Base-by-base conservation (phyloP, 306 rosid genomes). In the Amphicarpaea edgeworthii region DNA sequence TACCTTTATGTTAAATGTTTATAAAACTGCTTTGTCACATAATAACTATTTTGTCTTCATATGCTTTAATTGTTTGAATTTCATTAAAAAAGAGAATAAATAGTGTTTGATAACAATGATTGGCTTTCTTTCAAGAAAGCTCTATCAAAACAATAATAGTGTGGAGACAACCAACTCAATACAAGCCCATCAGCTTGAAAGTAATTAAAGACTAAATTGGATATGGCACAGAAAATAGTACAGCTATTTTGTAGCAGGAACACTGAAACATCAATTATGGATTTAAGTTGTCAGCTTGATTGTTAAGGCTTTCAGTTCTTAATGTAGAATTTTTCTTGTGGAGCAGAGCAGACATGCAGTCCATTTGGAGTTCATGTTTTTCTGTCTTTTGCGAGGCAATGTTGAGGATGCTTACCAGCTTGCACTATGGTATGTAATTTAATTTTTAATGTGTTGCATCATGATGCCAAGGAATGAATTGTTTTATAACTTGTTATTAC, bases 271-370 rank as follows among this genome's bases (percentile, higher is more conserved):
- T 16, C 70, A 23, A 47, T 76, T 38, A 28, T 38, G 26, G 38
- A n/a, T 41, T 64, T 30, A 54, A 30, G 61, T 61, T 43, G 19
- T 46, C 26, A n/a, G 61, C 32, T 73, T 64, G 61, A 47, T 84
- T 60, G 12, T 24, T 40, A 9, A 63, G 30, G 46, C 40, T 67
- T 72, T 77, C 63, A 12, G 55, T 72, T 81, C 58, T 53, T 62
- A 38, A 24, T 50, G 49, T 72, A 24, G 37, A 43, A 45, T 75
- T 85, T 87, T 83, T 19, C 67, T 77, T 79, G 53, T 68, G 76
- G 76, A 43, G 83, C 93, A 93, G 98, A 77, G 81, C 43, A 85
- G 80, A 42, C 81, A 61, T 79, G 70, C 76, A 20, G 88, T 94
- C 75, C 86, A 85, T 41, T 68, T 87, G 28, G 94, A 91, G 84